Evolutionary conservation across 192 early-diverging fungal species (phyloP).

Genomic region (Coemansia sp.): DNA sequence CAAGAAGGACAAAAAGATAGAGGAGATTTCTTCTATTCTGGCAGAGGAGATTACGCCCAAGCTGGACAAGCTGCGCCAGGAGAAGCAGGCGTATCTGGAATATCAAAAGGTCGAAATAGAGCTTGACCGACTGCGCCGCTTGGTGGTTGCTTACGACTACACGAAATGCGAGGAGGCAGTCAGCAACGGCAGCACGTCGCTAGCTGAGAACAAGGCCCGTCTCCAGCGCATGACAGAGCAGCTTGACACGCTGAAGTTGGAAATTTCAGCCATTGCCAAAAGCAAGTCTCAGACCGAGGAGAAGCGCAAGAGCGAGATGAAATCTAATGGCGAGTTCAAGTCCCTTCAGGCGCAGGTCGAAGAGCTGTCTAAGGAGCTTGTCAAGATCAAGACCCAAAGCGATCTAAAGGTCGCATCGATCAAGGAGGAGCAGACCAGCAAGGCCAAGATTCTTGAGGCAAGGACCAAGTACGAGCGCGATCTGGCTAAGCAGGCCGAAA

Average conservation of each 20-base stretch:
- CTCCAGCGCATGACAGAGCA: conserved; percentile 41
- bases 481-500: conserved; percentile 28
- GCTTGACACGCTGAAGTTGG: conserved; percentile 58
- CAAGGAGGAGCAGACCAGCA: conserved; percentile 65
- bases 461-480: conserved; percentile 34
- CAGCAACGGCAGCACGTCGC: conserved; percentile 38
- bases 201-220: conserved; percentile 23
- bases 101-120: conserved; percentile 91
- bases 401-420: conserved; percentile 75
- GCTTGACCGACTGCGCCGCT: conserved; percentile 74
- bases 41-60: conserved; percentile 89
- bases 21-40: conserved; percentile 82
- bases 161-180: conserved; percentile 62
- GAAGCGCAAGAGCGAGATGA: conserved; percentile 55
- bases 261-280: conserved; percentile 63
- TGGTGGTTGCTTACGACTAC: conserved; percentile 85
- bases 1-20: conserved; percentile 95
- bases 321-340: conserved; percentile 62
- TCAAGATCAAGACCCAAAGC: conserved; percentile 78
- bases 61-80: conserved; percentile 80
- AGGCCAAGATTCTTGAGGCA: conserved; percentile 27
- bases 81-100: conserved; percentile 87
- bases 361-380: conserved; percentile 74
- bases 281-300: conserved; percentile 55
- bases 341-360: conserved; percentile 71